Conservation (phyloP, 2,329 filamentous ascomycete genomes). For the Gyromitra esculenta region DNA sequence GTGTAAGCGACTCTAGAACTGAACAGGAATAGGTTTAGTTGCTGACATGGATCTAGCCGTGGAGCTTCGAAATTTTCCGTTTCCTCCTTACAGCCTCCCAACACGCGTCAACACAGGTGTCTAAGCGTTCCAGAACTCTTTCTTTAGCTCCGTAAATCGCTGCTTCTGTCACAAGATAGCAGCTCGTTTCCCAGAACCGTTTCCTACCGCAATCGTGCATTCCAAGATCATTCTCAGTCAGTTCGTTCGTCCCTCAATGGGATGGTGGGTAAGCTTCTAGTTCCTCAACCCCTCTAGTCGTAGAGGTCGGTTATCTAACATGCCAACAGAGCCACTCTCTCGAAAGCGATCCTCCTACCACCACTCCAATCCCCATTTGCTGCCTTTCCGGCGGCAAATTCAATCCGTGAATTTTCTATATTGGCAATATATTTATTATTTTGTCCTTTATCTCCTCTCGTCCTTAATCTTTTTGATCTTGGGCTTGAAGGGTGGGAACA, state of each 20-base stretch:
- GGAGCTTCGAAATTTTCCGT: neutral
- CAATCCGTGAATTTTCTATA: constrained; percentile 35
- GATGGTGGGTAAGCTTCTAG: constrained; percentile 52
- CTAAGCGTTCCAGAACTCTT: neutral
- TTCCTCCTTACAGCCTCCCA: constrained; percentile 7
- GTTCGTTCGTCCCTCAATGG: constrained; percentile 51
- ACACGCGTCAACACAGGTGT: neutral
- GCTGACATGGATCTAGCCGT: neutral
- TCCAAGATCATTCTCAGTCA: constrained; percentile 35
- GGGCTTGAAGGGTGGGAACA: constrained; percentile 28
- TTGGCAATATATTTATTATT: constrained; percentile 51
- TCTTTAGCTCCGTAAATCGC: constrained; percentile 16
- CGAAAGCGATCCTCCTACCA: constrained; percentile 51
- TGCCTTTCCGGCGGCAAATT: neutral
- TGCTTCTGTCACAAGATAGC: constrained; percentile 4
- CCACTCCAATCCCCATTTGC: neutral
- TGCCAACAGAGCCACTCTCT: constrained; percentile 51
- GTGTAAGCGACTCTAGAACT: neutral
- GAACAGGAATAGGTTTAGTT: neutral
- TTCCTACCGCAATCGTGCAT: constrained; percentile 45
- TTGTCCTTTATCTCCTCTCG: constrained; percentile 38
- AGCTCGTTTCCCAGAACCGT: constrained; percentile 10
- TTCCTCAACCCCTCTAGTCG: constrained; percentile 3
- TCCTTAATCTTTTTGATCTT: constrained; percentile 37
- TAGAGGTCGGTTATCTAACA: constrained; percentile 19